A percentile compares a stretch with the other conserved stretches of the same genome.
phyloP scores from a whole-genome alignment of 2,329 filamentous ascomycete species.

The Penicillium concentricum region DNA sequence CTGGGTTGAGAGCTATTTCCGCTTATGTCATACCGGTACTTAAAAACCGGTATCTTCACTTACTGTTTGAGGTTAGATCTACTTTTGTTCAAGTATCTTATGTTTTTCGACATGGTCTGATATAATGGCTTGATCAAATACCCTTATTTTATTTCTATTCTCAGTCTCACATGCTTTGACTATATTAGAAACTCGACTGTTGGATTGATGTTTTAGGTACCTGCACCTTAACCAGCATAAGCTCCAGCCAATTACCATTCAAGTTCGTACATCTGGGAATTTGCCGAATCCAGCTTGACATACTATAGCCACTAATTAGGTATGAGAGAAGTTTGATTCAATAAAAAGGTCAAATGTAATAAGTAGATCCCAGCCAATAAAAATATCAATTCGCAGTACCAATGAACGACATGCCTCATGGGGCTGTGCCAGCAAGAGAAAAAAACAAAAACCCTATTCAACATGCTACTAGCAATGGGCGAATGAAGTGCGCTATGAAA shows the following conservation, averaged over 20 bases:
- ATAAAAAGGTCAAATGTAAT: conserved; percentile 12
- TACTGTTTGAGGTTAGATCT: background rate
- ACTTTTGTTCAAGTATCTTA: background rate
- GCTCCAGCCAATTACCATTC: background rate
- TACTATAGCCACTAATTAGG: background rate
- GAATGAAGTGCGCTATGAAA: conserved; percentile 11
- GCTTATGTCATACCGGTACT: conserved; percentile 24
- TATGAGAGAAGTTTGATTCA: conserved; percentile 3
- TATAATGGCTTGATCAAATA: background rate
- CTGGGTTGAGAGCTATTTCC: conserved; percentile 11
- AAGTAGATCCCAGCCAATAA: conserved; percentile 14
- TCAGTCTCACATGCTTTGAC: background rate
- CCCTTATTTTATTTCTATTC: background rate
- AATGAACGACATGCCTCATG: conserved; percentile 7
- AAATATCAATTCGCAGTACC: conserved; percentile 14
- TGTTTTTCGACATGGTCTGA: background rate
- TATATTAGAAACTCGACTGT: conserved; percentile 1
- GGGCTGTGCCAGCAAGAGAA: conserved; percentile 1
- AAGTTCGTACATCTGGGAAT: background rate
- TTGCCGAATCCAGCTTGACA: background rate
- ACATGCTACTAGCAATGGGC: conserved; percentile 11
- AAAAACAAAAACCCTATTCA: conserved; percentile 9
- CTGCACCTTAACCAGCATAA: conserved; percentile 1
- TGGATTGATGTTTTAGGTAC: background rate
- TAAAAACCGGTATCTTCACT: background rate